Percentiles rank a stretch among this genome's conserved stretches.
These are phyloP conservation scores for Bothriochloa decipiens DNA, from an alignment of 176 grass and related monocot species.

Conservation along the genomic window DNA sequence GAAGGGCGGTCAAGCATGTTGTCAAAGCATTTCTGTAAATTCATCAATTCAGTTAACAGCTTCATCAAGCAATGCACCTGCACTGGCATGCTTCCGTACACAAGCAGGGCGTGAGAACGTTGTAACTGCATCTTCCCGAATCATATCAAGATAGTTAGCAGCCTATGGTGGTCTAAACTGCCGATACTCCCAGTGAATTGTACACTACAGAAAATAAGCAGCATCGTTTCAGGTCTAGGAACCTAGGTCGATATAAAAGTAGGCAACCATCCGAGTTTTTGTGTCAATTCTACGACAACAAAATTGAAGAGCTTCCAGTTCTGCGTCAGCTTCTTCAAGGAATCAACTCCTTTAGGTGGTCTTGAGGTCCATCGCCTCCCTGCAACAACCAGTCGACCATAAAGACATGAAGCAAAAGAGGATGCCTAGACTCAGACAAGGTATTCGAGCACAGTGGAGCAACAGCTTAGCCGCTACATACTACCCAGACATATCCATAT, in stretches of 20 bases:
- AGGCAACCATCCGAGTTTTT: not conserved
- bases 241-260: not conserved
- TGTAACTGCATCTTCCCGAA: not conserved
- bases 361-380: slow-evolving; percentile 31
- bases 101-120: not conserved
- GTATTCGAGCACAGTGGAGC: not conserved
- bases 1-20: not conserved
- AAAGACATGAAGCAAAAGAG: not conserved
- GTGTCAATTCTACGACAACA: not conserved
- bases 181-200: not conserved
- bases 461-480: not conserved
- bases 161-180: not conserved
- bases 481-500: not conserved
- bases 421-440: not conserved
- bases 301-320: slow-evolving; percentile 7
- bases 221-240: not conserved
- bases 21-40: not conserved
- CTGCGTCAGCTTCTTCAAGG: not conserved
- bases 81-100: not conserved
- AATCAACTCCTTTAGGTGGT: not conserved
- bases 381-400: slow-evolving; percentile 6
- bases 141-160: not conserved
- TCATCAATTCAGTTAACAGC: not conserved
- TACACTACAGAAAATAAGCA: not conserved
- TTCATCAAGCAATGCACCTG: slow-evolving; percentile 9